Evolutionary conservation across 2,329 filamentous ascomycete genomes (phyloP).

Genomic region (Penicillium sp.): DNA sequence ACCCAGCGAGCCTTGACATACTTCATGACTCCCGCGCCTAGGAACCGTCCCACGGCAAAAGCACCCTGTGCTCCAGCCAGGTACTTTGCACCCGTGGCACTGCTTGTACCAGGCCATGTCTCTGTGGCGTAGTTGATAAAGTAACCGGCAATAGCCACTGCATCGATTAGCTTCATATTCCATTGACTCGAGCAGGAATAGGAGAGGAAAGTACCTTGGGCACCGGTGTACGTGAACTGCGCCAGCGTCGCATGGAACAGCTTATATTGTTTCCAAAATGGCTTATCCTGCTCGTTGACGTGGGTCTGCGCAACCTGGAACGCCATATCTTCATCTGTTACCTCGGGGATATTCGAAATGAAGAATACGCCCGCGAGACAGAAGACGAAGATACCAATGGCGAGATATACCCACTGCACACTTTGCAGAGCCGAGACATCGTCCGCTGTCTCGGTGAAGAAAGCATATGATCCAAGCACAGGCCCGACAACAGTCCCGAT

Average conservation of each 20-base stretch:
- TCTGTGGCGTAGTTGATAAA: constrained; percentile 74
- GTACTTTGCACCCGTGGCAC: constrained; percentile 64
- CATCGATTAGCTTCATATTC: constrained; percentile 14
- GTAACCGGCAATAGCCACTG: constrained; percentile 56
- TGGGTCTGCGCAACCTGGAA: constrained; percentile 60
- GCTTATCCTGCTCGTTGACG: constrained; percentile 57
- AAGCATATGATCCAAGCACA: constrained; percentile 70
- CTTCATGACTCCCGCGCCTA: constrained; percentile 66
- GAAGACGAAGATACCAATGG: constrained; percentile 72
- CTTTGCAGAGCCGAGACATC: constrained; percentile 61
- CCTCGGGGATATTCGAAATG: constrained; percentile 68
- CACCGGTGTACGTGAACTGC: constrained; percentile 79
- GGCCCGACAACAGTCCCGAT: constrained; percentile 74
- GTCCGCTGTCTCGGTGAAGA: constrained; percentile 66
- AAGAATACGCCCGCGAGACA: constrained; percentile 67
- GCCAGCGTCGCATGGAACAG: constrained; percentile 75
- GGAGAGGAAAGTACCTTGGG: constrained; percentile 55
- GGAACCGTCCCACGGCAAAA: constrained; percentile 73
- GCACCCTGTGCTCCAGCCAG: constrained; percentile 72
- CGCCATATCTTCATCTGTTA: constrained; percentile 70
- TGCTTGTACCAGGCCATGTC: constrained; percentile 56
- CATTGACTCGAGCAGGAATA: not conserved
- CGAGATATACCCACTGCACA: constrained; percentile 81
- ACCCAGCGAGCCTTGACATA: constrained; percentile 68
- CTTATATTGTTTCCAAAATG: constrained; percentile 70